phyloP scores from a whole-genome alignment of 2,329 filamentous ascomycete species.

The Penicillium sp. region DNA sequence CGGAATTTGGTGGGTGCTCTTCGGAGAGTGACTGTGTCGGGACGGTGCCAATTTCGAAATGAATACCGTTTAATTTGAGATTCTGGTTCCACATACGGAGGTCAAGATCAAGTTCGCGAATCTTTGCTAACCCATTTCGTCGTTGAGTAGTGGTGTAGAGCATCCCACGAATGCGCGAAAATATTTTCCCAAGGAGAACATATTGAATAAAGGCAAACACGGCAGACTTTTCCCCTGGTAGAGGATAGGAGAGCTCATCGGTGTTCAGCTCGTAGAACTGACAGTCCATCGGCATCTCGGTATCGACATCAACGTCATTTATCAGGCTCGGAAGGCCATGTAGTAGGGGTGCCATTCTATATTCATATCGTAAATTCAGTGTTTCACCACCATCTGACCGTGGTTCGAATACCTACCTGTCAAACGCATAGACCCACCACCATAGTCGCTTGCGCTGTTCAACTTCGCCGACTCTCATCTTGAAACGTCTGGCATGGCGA shows the following conservation, averaged over 20 bases:
- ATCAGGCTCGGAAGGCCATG: slow-evolving; percentile 11
- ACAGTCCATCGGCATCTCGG: slow-evolving; percentile 12
- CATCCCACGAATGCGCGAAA: slow-evolving; percentile 7
- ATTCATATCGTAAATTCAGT: background rate
- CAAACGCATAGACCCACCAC: slow-evolving; percentile 12
- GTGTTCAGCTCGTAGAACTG: slow-evolving; percentile 3
- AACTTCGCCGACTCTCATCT: slow-evolving; percentile 7
- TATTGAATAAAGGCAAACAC: slow-evolving; percentile 15
- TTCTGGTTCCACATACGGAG: slow-evolving; percentile 12
- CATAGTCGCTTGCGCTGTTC: slow-evolving; percentile 12
- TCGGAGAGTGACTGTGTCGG: too few relatives aligned
- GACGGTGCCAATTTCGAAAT: slow-evolving; percentile 6
- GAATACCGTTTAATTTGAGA: slow-evolving; percentile 7
- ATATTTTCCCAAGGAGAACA: slow-evolving; percentile 5
- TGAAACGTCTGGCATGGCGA: slow-evolving; percentile 13
- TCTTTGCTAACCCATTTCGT: slow-evolving; percentile 9
- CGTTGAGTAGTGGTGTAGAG: slow-evolving; percentile 14
- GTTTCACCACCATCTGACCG: too few relatives aligned
- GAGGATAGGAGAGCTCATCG: slow-evolving; percentile 5
- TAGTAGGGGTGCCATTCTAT: slow-evolving; percentile 1
- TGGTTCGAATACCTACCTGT: slow-evolving; percentile 3
- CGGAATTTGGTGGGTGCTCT: too few relatives aligned
- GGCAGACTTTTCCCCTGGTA: slow-evolving; percentile 6
- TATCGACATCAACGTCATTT: slow-evolving; percentile 13
- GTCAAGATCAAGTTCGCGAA: slow-evolving; percentile 8